These are phyloP conservation scores for Aspergillus olivimuriae DNA, from an alignment of 495 filamentous ascomycete species.

Conservation along the genomic window DNA sequence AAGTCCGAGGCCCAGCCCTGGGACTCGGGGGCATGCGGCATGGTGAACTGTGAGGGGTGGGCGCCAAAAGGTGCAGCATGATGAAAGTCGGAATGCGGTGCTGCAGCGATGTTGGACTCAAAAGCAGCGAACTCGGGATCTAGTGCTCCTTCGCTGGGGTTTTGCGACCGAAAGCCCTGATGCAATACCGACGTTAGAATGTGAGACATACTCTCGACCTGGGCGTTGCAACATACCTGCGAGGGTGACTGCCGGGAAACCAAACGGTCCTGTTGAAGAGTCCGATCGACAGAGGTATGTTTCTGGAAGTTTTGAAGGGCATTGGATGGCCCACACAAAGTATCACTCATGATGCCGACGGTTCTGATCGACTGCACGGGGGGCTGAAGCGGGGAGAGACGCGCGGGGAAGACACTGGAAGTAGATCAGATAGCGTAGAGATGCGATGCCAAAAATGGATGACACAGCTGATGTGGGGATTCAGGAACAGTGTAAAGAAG, in stretches of 20 bases:
- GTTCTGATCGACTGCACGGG: too few relatives aligned
- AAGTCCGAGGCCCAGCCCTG: constrained; percentile 46
- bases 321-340: constrained; percentile 85
- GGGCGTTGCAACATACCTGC: constrained; percentile 38
- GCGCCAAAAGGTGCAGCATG: constrained; percentile 22
- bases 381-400: background rate
- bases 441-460: background rate
- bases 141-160: constrained; percentile 46
- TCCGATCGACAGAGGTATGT: constrained; percentile 69
- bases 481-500: constrained; percentile 2
- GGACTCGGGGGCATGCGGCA: constrained; percentile 10
- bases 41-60: constrained; percentile 15
- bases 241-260: constrained; percentile 44
- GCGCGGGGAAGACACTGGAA: background rate
- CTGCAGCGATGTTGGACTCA: constrained; percentile 44
- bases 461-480: background rate
- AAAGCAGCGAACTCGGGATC: constrained; percentile 70
- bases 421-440: background rate
- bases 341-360: constrained; percentile 61
- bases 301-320: constrained; percentile 79
- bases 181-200: constrained; percentile 15
- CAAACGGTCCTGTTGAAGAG: constrained; percentile 79
- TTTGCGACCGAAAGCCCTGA: constrained; percentile 59
- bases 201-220: background rate
- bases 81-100: constrained; percentile 26